Evolutionary conservation across 2,329 filamentous ascomycete genomes (phyloP), one percentile per base, ranked within the genome.

Genomic region (Fusarium tupiense): DNA sequence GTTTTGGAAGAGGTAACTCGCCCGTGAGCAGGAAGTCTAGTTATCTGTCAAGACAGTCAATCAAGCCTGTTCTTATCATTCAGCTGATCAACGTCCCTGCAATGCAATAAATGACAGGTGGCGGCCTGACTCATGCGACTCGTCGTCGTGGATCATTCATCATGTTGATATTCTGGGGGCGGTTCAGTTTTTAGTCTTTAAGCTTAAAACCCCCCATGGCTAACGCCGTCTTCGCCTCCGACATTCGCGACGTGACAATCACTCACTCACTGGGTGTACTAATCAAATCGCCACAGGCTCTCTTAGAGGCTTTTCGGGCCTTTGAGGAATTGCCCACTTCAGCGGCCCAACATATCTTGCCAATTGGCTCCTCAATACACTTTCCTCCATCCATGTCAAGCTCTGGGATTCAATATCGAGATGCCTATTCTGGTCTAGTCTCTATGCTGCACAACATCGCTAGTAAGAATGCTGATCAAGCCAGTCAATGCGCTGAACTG

Each of bases 351-450:
- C 24, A 56, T 13, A n/a, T 54, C 31, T 53, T 26, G 35, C 52
- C 35, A 54, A 38, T 40, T 54, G 24, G 35, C 24, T 40, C 35
- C 52, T 56, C 24, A 2, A 40, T 8, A 29, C 20, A 41, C 35
- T 35, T 40, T 61, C 17, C 47, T 52, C 19, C 44, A 37, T 26
- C 53, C 53, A 50, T 61, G 56, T 61, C 50, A 56, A 35, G 33
- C 24, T 53, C 52, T 49, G 24, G 53, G 37, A 61, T 40, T 22
- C 37, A 26, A 33, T 50, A 50, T 47, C 35, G 61, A 70, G 58
- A 76, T 77, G 74, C 76, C 75, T 76, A 35, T 77, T 76, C 37
- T 11, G 65, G 73, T 53, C 63, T 75, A 73, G 71, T 52, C 38
- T 20, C 53, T 17, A 24, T 47, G 19, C 53, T 73, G 53, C 58